phyloP scores from a whole-genome alignment of 2,329 filamentous ascomycete genomes.

The Penicillium sp. region DNA sequence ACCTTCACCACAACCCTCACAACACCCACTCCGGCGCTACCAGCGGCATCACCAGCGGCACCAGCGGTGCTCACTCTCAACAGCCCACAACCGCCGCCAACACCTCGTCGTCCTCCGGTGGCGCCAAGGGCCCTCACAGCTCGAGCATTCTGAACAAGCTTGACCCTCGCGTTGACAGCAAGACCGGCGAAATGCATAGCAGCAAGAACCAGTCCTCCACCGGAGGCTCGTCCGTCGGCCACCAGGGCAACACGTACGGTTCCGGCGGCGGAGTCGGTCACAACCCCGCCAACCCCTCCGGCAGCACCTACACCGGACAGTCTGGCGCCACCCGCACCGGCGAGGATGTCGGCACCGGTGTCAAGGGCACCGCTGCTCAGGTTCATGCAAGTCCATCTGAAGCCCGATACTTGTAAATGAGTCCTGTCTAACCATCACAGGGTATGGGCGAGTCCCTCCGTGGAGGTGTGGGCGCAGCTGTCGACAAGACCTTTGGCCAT shows the following conservation, averaged over 20 bases:
- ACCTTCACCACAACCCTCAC: background rate
- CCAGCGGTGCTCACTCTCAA: slow-evolving; percentile 12
- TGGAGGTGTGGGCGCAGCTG: slow-evolving; percentile 41
- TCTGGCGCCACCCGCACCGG: slow-evolving; percentile 22
- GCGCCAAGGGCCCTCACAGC: slow-evolving; percentile 26
- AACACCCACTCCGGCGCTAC: background rate
- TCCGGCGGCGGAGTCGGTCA: slow-evolving; percentile 16
- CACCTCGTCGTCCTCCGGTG: background rate
- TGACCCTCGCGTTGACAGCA: slow-evolving; percentile 34
- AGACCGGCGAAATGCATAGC: slow-evolving; percentile 26
- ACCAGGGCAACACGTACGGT: slow-evolving; percentile 22
- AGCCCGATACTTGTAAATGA: background rate
- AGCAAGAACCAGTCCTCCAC: slow-evolving; percentile 25
- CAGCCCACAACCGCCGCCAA: slow-evolving; percentile 15
- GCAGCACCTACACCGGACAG: slow-evolving; percentile 19
- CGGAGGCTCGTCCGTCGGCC: slow-evolving; percentile 32
- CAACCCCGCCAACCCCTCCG: slow-evolving; percentile 19
- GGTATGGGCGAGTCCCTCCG: slow-evolving; percentile 48
- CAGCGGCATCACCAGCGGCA: background rate
- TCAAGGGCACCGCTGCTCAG: slow-evolving; percentile 36
- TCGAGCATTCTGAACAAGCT: slow-evolving; percentile 32
- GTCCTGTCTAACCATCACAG: slow-evolving; percentile 27
- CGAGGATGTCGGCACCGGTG: slow-evolving; percentile 29
- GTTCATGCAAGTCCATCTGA: slow-evolving; percentile 39
- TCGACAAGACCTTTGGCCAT: slow-evolving; percentile 46